Percentiles rank a stretch among this genome's conserved stretches.
phyloP scores from a whole-genome alignment of 2,329 filamentous ascomycete genomes.

The Aulographum hederae region DNA sequence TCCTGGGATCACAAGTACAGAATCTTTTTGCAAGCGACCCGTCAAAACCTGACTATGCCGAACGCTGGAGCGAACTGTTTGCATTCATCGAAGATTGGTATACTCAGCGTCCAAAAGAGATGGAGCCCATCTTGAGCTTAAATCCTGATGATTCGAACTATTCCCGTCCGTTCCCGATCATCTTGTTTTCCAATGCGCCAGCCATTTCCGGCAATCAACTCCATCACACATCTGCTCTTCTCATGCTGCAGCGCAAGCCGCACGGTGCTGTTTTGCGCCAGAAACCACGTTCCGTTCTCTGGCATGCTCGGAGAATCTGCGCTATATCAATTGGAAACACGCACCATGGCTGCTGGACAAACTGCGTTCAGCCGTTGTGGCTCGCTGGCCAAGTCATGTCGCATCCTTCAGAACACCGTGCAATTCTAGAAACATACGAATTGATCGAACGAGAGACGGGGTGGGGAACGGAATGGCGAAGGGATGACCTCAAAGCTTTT shows the following conservation, averaged over 20 bases:
- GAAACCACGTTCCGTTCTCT: neutral
- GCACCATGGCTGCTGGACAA: neutral
- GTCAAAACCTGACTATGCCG: constrained; percentile 29
- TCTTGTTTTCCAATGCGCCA: constrained; percentile 34
- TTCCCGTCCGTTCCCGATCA: constrained; percentile 29
- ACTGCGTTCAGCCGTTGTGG: neutral
- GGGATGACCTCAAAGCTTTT: neutral
- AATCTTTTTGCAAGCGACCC: constrained; percentile 31
- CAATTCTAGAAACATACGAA: neutral
- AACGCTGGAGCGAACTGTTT: constrained; percentile 34
- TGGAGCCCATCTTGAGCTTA: constrained; percentile 28
- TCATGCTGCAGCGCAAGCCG: too few relatives aligned
- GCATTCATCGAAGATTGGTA: too few relatives aligned
- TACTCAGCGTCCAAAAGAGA: constrained; percentile 25
- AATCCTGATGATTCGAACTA: too few relatives aligned
- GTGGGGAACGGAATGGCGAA: neutral
- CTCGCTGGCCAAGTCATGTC: neutral
- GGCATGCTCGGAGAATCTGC: neutral
- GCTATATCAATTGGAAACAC: neutral
- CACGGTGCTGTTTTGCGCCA: too few relatives aligned
- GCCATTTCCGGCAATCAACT: constrained; percentile 40
- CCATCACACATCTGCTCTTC: constrained; percentile 35
- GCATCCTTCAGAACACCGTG: neutral
- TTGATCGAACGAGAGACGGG: neutral
- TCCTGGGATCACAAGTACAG: constrained; percentile 26